Percentiles rank a stretch among this genome's conserved stretches.
Evolutionary conservation across 495 filamentous ascomycete species (phyloP).

Genomic region (Trichocladium uniseriatum): DNA sequence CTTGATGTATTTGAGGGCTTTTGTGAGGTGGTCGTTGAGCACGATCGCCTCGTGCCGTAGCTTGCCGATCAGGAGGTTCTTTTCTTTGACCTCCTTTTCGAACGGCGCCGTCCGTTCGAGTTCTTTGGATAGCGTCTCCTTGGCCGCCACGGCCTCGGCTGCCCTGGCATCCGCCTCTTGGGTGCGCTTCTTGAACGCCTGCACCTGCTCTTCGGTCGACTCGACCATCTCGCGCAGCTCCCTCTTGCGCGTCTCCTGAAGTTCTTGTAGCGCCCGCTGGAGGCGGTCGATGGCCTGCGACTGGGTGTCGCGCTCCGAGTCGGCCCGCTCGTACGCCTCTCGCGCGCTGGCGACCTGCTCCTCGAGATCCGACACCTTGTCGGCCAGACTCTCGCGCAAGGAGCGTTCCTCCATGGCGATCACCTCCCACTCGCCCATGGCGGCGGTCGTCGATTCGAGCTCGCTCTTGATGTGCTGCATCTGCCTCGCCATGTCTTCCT

Average conservation of each 20-base stretch:
- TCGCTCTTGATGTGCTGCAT: slow-evolving; percentile 70
- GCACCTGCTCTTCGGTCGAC: slow-evolving; percentile 70
- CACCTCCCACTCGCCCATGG: slow-evolving; percentile 98
- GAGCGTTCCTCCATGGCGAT: slow-evolving; percentile 92
- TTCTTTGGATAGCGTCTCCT: slow-evolving; percentile 47
- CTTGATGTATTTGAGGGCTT: slow-evolving; percentile 87
- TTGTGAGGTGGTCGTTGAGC: slow-evolving; percentile 91
- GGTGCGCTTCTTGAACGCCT: slow-evolving; percentile 60
- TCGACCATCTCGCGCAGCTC: slow-evolving; percentile 90
- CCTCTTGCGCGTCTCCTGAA: slow-evolving; percentile 81
- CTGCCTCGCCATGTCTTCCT: slow-evolving; percentile 69
- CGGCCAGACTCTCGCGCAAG: slow-evolving; percentile 67
- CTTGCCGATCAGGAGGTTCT: slow-evolving; percentile 94
- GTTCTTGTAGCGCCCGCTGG: slow-evolving; percentile 81
- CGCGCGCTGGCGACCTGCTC: slow-evolving; percentile 64
- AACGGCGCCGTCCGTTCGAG: slow-evolving; percentile 79
- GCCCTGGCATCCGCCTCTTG: slow-evolving; percentile 61
- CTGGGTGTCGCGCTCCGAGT: slow-evolving; percentile 67
- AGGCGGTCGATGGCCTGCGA: slow-evolving; percentile 72
- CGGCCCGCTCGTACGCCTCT: slow-evolving; percentile 63
- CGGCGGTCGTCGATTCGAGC: slow-evolving; percentile 82
- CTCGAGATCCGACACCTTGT: slow-evolving; percentile 73
- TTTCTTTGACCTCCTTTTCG: slow-evolving; percentile 90
- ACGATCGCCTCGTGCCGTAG: slow-evolving; percentile 76
- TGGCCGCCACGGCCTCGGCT: slow-evolving; percentile 47